phyloP scores from a whole-genome alignment of 2,329 filamentous ascomycete species.

The Fusarium cyanostomum region DNA sequence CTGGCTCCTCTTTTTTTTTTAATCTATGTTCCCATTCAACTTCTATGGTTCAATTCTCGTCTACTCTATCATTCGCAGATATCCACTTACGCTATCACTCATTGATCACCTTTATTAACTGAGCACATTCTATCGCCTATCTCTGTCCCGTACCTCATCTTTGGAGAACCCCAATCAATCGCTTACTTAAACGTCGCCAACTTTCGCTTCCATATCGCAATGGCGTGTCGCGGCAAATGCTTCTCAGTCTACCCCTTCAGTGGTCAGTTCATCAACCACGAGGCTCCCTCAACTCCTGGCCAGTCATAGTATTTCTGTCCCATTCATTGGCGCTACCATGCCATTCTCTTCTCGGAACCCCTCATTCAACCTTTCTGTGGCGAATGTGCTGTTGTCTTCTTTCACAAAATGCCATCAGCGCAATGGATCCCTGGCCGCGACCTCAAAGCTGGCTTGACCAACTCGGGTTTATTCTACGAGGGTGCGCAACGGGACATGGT shows the following conservation, averaged over 20 bases:
- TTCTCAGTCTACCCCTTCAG: constrained; percentile 14
- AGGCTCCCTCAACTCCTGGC: constrained; percentile 21
- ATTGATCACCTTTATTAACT: background rate
- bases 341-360: constrained; percentile 24
- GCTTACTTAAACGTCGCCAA: background rate
- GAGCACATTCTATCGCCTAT: background rate
- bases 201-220: constrained; percentile 11
- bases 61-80: background rate
- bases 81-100: background rate
- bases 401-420: constrained; percentile 11
- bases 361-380: constrained; percentile 45
- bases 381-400: constrained; percentile 48
- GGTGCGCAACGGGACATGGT: constrained; percentile 2
- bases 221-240: constrained; percentile 42
- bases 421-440: constrained; percentile 40
- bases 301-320: constrained; percentile 46
- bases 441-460: constrained; percentile 1
- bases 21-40: background rate
- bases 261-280: constrained; percentile 34
- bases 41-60: background rate
- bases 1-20: background rate
- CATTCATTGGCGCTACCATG: constrained; percentile 43
- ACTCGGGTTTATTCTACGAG: background rate
- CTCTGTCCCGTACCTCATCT: background rate
- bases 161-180: background rate